Percentiles rank a stretch among this genome's conserved stretches.
Evolutionary conservation across 176 grass and related monocot species (phyloP).

Genomic region (Lolium multiflorum): DNA sequence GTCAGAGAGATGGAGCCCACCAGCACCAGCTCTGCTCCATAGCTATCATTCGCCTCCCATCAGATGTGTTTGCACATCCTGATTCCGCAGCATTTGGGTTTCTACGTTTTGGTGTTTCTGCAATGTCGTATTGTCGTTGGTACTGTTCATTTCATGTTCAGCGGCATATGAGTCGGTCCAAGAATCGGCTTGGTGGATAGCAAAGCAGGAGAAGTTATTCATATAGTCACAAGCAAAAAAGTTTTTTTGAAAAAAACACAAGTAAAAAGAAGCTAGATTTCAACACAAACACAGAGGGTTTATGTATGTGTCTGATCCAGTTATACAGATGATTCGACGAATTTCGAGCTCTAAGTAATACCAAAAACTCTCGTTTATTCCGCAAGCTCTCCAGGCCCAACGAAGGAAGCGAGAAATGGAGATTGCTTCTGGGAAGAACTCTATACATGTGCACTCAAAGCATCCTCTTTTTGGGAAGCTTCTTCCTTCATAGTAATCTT

Average conservation of each 20-base stretch:
- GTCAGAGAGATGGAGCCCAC: slow-evolving; percentile 9
- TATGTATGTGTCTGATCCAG: slow-evolving; percentile 40
- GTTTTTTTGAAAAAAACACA: neutral
- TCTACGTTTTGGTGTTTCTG: neutral
- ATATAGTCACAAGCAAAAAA: neutral
- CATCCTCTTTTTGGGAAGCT: slow-evolving; percentile 39
- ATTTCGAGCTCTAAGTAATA: slow-evolving; percentile 52
- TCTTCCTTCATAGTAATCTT: slow-evolving; percentile 39
- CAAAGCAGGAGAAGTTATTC: neutral
- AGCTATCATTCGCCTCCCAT: neutral
- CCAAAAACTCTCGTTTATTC: slow-evolving; percentile 64
- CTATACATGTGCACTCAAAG: slow-evolving; percentile 69
- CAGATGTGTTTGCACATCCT: slow-evolving; percentile 11
- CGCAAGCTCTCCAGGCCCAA: slow-evolving; percentile 30
- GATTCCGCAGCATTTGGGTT: neutral
- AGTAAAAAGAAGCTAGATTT: neutral
- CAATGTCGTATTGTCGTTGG: neutral
- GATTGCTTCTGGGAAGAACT: slow-evolving; percentile 64
- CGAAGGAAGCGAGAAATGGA: slow-evolving; percentile 34
- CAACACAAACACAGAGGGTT: slow-evolving; percentile 34
- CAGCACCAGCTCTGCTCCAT: neutral
- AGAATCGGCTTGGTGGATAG: neutral
- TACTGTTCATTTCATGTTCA: slow-evolving; percentile 9
- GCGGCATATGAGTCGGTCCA: neutral
- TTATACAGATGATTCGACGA: slow-evolving; percentile 61